Conservation (phyloP, 441 rosid genomes). For the Erodium trifolium region DNA sequence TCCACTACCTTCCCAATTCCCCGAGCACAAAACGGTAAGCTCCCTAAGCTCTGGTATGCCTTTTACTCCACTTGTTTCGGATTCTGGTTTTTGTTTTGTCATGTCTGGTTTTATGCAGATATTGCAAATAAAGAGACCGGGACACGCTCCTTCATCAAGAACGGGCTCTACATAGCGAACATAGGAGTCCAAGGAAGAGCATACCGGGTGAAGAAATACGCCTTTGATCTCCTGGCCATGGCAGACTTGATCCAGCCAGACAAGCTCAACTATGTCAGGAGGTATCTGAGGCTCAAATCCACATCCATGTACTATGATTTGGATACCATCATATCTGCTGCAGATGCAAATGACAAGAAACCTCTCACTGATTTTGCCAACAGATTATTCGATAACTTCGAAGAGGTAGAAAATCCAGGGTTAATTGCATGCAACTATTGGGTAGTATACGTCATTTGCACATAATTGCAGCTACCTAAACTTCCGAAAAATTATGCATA, state of each 20-base stretch:
- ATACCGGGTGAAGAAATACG: conserved; percentile 59
- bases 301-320: conserved; percentile 71
- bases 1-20: conserved; percentile 51
- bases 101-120: conserved; percentile 28
- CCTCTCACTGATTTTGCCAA: conserved; percentile 68
- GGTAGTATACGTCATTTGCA: too few relatives aligned
- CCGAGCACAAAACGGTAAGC: conserved; percentile 62
- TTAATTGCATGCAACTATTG: too few relatives aligned
- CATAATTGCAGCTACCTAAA: too few relatives aligned
- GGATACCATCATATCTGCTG: conserved; percentile 71
- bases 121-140: conserved; percentile 66
- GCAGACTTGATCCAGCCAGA: conserved; percentile 79
- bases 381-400: conserved; percentile 70
- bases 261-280: conserved; percentile 64
- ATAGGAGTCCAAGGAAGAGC: conserved; percentile 51
- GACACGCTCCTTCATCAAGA: conserved; percentile 62
- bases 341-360: conserved; percentile 46
- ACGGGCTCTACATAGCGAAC: conserved; percentile 54
- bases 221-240: conserved; percentile 79
- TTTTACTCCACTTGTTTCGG: too few relatives aligned
- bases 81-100: too few relatives aligned
- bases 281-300: conserved; percentile 67
- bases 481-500: too few relatives aligned
- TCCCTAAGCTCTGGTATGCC: neutral
- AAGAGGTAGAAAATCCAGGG: conserved; percentile 38